A percentile compares a stretch with the other conserved stretches of the same genome.
Evolutionary conservation across 2,329 filamentous ascomycete genomes (phyloP).

Genomic region (Fusarium penzigii): DNA sequence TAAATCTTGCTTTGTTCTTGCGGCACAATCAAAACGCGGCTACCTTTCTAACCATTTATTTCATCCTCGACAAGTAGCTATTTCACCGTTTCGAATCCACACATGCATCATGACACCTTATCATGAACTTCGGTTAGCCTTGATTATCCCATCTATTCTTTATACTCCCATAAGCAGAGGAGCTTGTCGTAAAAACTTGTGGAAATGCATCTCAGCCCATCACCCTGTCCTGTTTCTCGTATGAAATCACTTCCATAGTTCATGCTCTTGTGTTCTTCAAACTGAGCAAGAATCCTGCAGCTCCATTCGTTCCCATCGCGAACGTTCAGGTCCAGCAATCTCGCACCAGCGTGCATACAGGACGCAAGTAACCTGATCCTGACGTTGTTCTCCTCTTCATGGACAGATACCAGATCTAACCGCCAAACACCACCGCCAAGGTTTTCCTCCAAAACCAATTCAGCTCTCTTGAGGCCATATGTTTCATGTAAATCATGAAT

Average conservation of each 20-base stretch:
- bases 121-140: not conserved
- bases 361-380: constrained; percentile 68
- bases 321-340: constrained; percentile 56
- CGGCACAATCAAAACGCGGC: too few species aligned
- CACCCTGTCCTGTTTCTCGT: constrained; percentile 32
- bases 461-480: constrained; percentile 44
- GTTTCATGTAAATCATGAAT: constrained; percentile 44
- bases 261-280: constrained; percentile 90
- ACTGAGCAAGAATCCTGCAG: constrained; percentile 67
- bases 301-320: constrained; percentile 49
- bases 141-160: not conserved
- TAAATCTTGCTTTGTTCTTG: too few species aligned
- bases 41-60: too few species aligned
- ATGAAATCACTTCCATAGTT: constrained; percentile 84
- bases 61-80: too few species aligned
- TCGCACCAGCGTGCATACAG: constrained; percentile 88
- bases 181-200: constrained; percentile 78
- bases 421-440: constrained; percentile 88
- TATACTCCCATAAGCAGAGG: constrained; percentile 64
- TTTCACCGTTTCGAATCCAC: not conserved
- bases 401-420: constrained; percentile 60
- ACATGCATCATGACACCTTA: not conserved
- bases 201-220: constrained; percentile 55
- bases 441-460: constrained; percentile 62
- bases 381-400: constrained; percentile 27